A percentile compares a stretch with the other conserved stretches of the same genome.
phyloP scores from a whole-genome alignment of 23 red algal species.

The Gracilariopsis chorda region DNA sequence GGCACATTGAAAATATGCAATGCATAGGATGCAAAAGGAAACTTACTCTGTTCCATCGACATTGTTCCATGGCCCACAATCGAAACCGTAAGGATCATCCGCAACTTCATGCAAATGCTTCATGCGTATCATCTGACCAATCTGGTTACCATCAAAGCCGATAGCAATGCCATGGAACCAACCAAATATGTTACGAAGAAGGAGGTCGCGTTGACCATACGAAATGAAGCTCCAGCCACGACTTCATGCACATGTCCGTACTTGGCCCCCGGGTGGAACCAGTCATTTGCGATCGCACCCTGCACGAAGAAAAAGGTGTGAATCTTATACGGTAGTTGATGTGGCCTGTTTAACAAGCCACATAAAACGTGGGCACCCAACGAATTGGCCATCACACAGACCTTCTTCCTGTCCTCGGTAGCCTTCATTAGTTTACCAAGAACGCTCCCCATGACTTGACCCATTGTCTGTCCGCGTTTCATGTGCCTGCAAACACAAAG shows the following conservation, averaged over 20 bases:
- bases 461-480: slow-evolving; percentile 31
- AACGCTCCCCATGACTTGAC: slow-evolving; percentile 27
- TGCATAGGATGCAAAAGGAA: no score
- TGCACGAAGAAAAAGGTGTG: slow-evolving; percentile 67
- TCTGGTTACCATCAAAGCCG: not conserved
- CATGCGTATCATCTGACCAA: not conserved
- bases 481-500: slow-evolving; percentile 45
- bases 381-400: slow-evolving; percentile 60
- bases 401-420: slow-evolving; percentile 11
- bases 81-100: slow-evolving; percentile 26
- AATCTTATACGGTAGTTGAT: slow-evolving; percentile 36
- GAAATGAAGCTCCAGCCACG: slow-evolving; percentile 38
- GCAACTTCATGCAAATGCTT: not conserved
- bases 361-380: slow-evolving; percentile 54
- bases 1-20: no score
- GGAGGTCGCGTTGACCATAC: slow-evolving; percentile 17
- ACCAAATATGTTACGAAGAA: slow-evolving; percentile 43
- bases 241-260: not conserved
- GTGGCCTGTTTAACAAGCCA: slow-evolving; percentile 13
- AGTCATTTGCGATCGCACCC: slow-evolving; percentile 33
- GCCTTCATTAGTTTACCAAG: slow-evolving; percentile 49
- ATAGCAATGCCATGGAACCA: slow-evolving; percentile 48
- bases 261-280: not conserved
- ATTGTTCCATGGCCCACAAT: slow-evolving; percentile 35
- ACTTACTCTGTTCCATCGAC: slow-evolving; percentile 64